Base-by-base conservation (phyloP, 2,329 filamentous ascomycete species). In the Didymella segeticola region DNA sequence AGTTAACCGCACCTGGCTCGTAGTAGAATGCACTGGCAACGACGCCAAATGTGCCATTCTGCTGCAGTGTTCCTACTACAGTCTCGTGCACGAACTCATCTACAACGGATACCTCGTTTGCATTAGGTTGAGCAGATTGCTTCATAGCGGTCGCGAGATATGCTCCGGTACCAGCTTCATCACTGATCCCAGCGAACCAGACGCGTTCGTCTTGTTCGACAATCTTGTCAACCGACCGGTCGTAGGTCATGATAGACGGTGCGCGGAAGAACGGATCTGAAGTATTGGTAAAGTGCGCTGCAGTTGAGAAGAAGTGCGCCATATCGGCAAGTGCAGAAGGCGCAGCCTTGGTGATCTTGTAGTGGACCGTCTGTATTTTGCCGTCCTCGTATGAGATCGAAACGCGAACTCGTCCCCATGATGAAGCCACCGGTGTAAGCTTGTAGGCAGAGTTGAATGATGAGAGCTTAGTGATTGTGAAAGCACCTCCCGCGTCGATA, bases 171-270 rank as follows among this genome's bases (percentile, higher is more conserved):
- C 84, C 84, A 0, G 77, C 84, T 69, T 87, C 84, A 51, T 86
- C 84, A 49, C 82, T 85, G 0, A 87, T 74, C 0, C 84, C 84
- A 0, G 83, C 78, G 4, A 86, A 80, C 84, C 84, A 86, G 6
- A 79, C 83, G 1, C 84, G 77, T 1, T 74, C 51, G 59, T 77
- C 68, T 78, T 83, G 64, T 71, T 80, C 53, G 9, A 78, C 75
- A n/a, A 70, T 67, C 7, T 61, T 58, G 15, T 69, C 57, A 6
- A 60, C 57, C 11, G 69, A 66, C 31, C 68, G 61, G 61, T 87
- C 83, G 56, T 85, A 86, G 0, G 79, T 80, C 70, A 86, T 82
- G 52, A 85, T 76, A 0, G 83, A 86, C 0, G 82, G 80, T 0
- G 79, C 77, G 25, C 84, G 77, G 1, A 76, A 69, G 56, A 86